Base-by-base conservation (phyloP, 176 grass and related monocot species). In the Musa acuminata region DNA sequence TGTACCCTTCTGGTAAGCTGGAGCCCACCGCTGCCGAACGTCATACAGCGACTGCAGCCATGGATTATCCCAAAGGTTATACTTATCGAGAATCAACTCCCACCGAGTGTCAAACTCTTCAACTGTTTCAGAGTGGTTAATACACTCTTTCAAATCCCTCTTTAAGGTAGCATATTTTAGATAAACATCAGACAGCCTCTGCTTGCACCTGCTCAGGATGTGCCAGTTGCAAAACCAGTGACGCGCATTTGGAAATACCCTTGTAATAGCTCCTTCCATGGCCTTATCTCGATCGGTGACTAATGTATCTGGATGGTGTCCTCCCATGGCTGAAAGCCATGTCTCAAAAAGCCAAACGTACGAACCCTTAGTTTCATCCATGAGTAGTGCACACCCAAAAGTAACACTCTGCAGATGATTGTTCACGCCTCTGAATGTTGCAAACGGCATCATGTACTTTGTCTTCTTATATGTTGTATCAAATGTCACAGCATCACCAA, bases 381-480 rank as follows among this genome's bases (percentile, higher is more conserved):
- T 83, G 27, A 85, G 79, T 51, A 91, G 75, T 69, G 81, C 81
- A 64, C 79, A 91, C 2, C 88, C 88, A 52, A 87, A 85, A 51
- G 62, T 84, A 64, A 87, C 64, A 62, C 67, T 81, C 53, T 91
- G 88, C 60, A 87, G 55, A 76, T 87, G 88, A 69, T 91, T 85
- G 27, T 91, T 91, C 22, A 91, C 27, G 16, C 88, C 88, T 51
- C 79, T 79, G 51, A 91, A 87, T 27, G 51, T 84, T 2, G 79
- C 85, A 60, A 90, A 84, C 2, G 84, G 87, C 87, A 90, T 90
- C 84, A 90, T 83, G 69, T 90, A 86, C 64, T 90, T 90, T 25
- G 84, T 86, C 63, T 86, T 86, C 81, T 83, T 90, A 77, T 90
- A 90, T 58, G 84, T 90, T 13, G 87, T 90, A 52, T 86, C 87